Conservation (phyloP, 208 protist genomes). For the Angomonas ambiguus region DNA sequence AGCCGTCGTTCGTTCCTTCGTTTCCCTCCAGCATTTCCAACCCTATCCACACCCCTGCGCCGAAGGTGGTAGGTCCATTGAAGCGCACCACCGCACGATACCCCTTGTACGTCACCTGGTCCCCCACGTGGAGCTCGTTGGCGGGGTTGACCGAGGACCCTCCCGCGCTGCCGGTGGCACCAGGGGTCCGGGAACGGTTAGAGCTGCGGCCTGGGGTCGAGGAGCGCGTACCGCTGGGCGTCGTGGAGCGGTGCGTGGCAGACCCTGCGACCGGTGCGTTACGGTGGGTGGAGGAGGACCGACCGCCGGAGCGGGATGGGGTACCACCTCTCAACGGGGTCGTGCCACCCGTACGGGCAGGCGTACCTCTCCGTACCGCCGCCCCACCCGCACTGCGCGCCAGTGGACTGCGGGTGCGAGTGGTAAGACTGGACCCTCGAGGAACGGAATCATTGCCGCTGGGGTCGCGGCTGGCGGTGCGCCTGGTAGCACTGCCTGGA, state of each 20-base stretch:
- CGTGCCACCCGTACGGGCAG: slow-evolving; percentile 48
- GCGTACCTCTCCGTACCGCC: slow-evolving; percentile 76
- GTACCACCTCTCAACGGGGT: slow-evolving; percentile 47
- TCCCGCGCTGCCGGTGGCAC: not conserved
- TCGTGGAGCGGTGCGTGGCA: not conserved
- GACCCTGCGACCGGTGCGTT: too few relatives aligned
- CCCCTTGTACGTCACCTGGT: slow-evolving; percentile 83
- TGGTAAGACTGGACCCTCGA: slow-evolving; percentile 27
- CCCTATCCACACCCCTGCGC: slow-evolving; percentile 84
- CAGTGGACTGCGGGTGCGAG: slow-evolving; percentile 67
- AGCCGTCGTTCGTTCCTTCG: slow-evolving; percentile 87
- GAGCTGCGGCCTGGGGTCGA: slow-evolving; percentile 1
- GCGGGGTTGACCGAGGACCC: slow-evolving; percentile 37
- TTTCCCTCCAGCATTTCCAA: slow-evolving; percentile 88
- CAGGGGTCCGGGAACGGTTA: not conserved
- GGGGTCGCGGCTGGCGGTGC: slow-evolving; percentile 39
- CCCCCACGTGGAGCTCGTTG: slow-evolving; percentile 69
- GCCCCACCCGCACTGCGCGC: slow-evolving; percentile 68
- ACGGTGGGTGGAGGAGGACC: slow-evolving; percentile 14
- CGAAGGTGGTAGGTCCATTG: slow-evolving; percentile 78
- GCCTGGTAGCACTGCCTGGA: slow-evolving; percentile 26
- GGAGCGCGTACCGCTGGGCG: not conserved
- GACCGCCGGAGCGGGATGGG: slow-evolving; percentile 20
- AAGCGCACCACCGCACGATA: slow-evolving; percentile 80
- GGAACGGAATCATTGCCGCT: slow-evolving; percentile 38